phyloP scores from a whole-genome alignment of 169 alveolate species.

The Besnoitia besnoiti region DNA sequence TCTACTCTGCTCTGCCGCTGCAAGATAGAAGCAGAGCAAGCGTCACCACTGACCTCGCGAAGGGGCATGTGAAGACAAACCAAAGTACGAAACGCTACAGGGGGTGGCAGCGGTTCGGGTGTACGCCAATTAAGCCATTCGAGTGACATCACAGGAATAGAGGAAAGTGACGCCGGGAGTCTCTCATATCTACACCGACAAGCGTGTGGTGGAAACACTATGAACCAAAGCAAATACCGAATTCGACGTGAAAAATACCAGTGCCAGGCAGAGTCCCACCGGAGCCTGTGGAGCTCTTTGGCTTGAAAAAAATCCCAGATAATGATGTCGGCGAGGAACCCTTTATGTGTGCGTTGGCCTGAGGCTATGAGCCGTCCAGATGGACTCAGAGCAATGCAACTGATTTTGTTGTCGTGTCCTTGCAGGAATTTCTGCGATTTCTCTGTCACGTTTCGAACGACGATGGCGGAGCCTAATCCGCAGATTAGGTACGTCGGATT shows the following conservation, averaged over 20 bases:
- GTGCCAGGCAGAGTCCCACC: slow-evolving; percentile 69
- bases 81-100: no score
- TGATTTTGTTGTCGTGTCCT: slow-evolving; percentile 89
- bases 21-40: no score
- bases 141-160: no score
- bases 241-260: background rate
- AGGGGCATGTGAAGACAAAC: no score
- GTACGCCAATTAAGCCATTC: no score
- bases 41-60: no score
- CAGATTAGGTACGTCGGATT: slow-evolving; percentile 88
- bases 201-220: background rate
- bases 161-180: no score
- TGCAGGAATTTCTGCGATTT: slow-evolving; percentile 86
- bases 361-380: slow-evolving; percentile 89
- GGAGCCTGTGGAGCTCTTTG: slow-evolving; percentile 78
- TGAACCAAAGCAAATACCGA: no score
- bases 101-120: no score
- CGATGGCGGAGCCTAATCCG: slow-evolving; percentile 87
- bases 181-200: background rate
- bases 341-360: slow-evolving; percentile 91
- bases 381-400: slow-evolving; percentile 78
- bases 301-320: slow-evolving; percentile 89
- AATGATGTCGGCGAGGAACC: slow-evolving; percentile 88
- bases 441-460: slow-evolving; percentile 84
- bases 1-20: no score